Evolutionary conservation across 257 asterid species (phyloP).

Genomic region (Solanum bulbocastanum): DNA sequence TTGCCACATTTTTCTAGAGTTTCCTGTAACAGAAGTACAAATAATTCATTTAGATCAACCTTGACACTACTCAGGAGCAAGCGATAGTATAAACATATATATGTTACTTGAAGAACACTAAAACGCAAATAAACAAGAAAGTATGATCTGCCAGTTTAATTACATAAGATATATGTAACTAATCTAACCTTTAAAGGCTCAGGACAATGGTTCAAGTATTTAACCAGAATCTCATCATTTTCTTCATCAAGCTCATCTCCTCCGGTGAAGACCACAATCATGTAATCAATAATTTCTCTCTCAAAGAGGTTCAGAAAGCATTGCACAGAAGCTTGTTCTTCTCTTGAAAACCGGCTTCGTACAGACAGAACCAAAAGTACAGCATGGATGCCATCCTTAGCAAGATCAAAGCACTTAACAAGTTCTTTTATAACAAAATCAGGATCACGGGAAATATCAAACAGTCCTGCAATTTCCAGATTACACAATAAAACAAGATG

Average conservation of each 20-base stretch:
- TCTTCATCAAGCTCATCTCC: background rate
- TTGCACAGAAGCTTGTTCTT: background rate
- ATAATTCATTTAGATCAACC: background rate
- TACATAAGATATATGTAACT: background rate
- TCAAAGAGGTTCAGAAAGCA: no score
- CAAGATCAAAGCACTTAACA: constrained; percentile 58
- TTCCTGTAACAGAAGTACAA: background rate
- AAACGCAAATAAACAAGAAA: no score
- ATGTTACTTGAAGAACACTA: no score
- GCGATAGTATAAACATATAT: no score
- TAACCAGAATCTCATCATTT: background rate
- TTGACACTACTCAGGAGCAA: background rate
- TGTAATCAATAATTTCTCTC: background rate
- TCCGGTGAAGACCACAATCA: background rate
- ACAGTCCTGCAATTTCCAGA: constrained; percentile 31
- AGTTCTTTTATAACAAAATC: constrained; percentile 45
- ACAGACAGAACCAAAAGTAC: constrained; percentile 17
- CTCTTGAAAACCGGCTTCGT: background rate
- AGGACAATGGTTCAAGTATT: background rate
- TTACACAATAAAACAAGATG: background rate
- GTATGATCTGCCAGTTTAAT: background rate
- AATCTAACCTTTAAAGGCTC: background rate
- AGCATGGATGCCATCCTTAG: constrained; percentile 80
- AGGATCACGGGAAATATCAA: constrained; percentile 32
- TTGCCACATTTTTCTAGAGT: background rate